Evolutionary conservation across 2,329 filamentous ascomycete genomes (phyloP), one percentile per base, ranked within the genome.

Genomic region (Colletotrichum limetticola): DNA sequence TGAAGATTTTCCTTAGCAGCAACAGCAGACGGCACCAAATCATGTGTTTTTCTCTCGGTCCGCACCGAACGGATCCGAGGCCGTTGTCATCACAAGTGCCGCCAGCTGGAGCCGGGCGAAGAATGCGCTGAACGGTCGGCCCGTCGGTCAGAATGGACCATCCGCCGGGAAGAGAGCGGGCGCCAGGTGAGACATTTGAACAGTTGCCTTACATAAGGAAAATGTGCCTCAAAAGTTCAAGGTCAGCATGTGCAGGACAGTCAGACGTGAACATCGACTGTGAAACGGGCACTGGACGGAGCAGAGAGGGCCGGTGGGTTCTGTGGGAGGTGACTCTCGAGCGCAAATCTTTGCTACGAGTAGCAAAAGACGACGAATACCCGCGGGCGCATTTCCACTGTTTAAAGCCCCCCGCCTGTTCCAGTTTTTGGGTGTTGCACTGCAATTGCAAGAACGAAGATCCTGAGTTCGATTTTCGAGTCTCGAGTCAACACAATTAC

Each of bases 101-200:
- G 35, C 55, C 66, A 56, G 66, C 60, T 72, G 70, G 59, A 14
- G 30, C 59, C 55, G 52, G 53, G 66, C 30, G 2, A 11, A 30
- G 4, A 37, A 35, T 12, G 30, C 19, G 26, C 52, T 26, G 49
- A 11, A 11, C 22, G 22, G 53, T 32, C 66, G 66, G 70, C n/a
- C 70, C 70, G 66, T 72, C 70, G 66, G 70, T 56, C 58, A 65
- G 60, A 72, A 22, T 72, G 55, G n/a, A 30, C 42, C 59, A 22
- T 24, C 59, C 42, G 70, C 58, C 59, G 59, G 37, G 46, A 4
- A 3, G 42, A 30, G 11, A 52, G 30, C 30, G 30, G 30, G 30
- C 42, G 11, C 22, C 42, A 49, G 42, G 42, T 49, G 42, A 49
- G 42, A 49, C 42, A 49, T 4, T 22, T n/a, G 42, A 8, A 22